phyloP scores from a whole-genome alignment of 768 basidiomycete species.

The Xerocomellus intermedius region DNA sequence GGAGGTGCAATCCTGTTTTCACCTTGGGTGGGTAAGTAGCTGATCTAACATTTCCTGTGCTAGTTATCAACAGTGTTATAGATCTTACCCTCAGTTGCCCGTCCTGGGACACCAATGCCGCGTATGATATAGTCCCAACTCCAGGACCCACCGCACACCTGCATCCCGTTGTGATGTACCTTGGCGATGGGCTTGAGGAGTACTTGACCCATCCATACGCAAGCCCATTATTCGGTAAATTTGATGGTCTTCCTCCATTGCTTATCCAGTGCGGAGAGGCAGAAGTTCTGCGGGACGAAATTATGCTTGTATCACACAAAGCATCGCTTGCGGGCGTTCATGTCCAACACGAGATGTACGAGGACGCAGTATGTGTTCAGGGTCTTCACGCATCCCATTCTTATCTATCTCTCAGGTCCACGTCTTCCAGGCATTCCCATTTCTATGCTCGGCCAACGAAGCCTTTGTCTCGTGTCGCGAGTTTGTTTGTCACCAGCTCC shows the following conservation, averaged over 20 bases:
- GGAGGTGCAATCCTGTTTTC: constrained; percentile 87
- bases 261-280: constrained; percentile 92
- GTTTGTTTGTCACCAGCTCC: constrained; percentile 63
- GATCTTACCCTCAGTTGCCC: constrained; percentile 97
- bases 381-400: not conserved
- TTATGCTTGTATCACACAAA: constrained; percentile 89
- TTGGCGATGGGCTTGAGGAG: constrained; percentile 74
- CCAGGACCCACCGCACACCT: constrained; percentile 78
- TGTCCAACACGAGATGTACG: constrained; percentile 84
- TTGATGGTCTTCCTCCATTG: constrained; percentile 81
- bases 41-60: constrained; percentile 2
- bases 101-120: constrained; percentile 94
- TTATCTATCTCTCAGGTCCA: constrained; percentile 56
- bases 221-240: constrained; percentile 90
- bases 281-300: constrained; percentile 94
- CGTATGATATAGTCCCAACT: constrained; percentile 78
- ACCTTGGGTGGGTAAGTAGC: constrained; percentile 87
- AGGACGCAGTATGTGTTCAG: constrained; percentile 71
- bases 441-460: constrained; percentile 60
- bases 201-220: constrained; percentile 97
- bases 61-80: constrained; percentile 27
- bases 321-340: constrained; percentile 83
- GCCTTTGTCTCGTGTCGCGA: constrained; percentile 70
- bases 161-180: constrained; percentile 91
- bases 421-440: constrained; percentile 88